Base-by-base conservation (phyloP, 106 monocot species). In the Alisma plantagoaquatica region DNA sequence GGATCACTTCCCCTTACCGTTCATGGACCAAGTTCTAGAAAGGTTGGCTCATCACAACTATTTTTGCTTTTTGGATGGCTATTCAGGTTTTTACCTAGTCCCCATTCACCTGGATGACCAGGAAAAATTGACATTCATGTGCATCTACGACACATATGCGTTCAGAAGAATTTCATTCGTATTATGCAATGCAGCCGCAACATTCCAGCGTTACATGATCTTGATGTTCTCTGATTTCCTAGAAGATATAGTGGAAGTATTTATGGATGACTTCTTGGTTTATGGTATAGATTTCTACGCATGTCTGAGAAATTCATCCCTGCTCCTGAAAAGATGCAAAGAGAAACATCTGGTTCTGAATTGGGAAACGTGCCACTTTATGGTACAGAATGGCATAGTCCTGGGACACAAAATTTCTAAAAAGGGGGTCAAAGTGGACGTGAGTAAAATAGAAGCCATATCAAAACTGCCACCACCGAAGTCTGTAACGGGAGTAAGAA, bases 1-100 rank as follows among this genome's bases (percentile, higher is more conserved):
- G 48, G n/a, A 49, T 17, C 48, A 49, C 48, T 49, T 49, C 18
- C 48, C 48, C 4, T 49, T 17, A 17, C 48, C 48, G 18, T 49
- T 49, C n/a, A 23, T 49, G 8, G 48, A 49, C n/a, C 48, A 49
- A 49, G 22, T 17, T 23, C 22, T 49, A 5, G 48, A 49, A 19
- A 23, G 19, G 22, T 8, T 49, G 22, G 48, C n/a, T n/a, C 22
- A 19, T 6, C 10, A 8, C 48, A 49, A 49, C 19, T 6, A 19
- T 17, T 19, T 49, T 17, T 49, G 8, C 9, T 23, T 49, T 17
- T 17, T 49, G n/a, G 22, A 23, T 10, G n/a, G 48, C 10, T 19
- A 19, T 8, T 23, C 22, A 10, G 9, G 4, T 6, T 19, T 10
- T 17, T 10, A 49, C 18, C 4, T 5, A 19, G 22, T 49, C 7